phyloP scores from a whole-genome alignment of 306 rosid genomes.

The Herpetospermum pedunculosum region DNA sequence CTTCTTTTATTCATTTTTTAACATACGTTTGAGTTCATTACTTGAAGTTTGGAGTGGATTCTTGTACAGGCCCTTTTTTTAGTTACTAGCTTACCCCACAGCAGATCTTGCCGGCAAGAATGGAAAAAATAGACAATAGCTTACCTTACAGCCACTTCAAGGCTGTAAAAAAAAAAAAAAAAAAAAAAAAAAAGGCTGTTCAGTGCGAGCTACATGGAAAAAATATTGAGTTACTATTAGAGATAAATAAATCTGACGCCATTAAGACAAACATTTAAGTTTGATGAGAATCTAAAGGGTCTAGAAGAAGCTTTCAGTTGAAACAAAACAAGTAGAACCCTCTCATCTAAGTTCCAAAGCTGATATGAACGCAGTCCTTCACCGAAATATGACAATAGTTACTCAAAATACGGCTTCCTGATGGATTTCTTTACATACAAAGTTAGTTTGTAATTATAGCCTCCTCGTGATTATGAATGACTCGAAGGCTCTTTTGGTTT shows the following conservation, averaged over 20 bases:
- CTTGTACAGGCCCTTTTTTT: too few relatives aligned
- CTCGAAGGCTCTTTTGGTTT: too few relatives aligned
- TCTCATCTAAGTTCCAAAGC: neutral
- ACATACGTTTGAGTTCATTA: too few relatives aligned
- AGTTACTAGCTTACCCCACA: too few relatives aligned
- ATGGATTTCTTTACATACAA: too few relatives aligned
- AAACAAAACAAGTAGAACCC: neutral
- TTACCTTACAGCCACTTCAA: conserved; percentile 96
- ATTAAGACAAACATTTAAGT: neutral
- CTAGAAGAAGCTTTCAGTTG: neutral
- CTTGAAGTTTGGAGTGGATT: neutral
- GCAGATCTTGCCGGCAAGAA: neutral
- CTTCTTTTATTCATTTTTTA: neutral
- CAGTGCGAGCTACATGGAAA: conserved; percentile 34
- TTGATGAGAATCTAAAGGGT: neutral
- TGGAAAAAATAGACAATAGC: neutral
- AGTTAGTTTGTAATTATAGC: too few relatives aligned
- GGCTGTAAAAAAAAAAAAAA: too few relatives aligned
- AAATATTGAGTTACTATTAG: neutral
- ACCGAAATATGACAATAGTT: neutral
- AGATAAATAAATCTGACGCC: neutral
- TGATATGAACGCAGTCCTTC: neutral
- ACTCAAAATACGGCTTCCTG: too few relatives aligned
- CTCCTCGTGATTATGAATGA: too few relatives aligned
- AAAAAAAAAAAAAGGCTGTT: too few relatives aligned